Evolutionary conservation across 257 asterid species (phyloP).

Genomic region (Salvia miltiorrhiza): DNA sequence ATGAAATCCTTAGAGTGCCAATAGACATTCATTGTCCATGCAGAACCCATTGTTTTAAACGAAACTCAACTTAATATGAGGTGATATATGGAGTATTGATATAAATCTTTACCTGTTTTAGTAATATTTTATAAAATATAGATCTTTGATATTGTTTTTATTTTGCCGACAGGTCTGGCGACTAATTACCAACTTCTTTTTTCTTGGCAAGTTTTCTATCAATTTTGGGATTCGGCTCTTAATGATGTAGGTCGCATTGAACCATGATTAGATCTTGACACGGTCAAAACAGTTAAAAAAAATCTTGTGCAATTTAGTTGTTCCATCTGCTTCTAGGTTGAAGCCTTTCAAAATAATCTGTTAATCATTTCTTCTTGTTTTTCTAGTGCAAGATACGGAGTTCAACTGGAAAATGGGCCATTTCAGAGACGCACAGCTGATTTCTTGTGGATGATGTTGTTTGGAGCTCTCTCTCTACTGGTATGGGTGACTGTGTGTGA

Average conservation of each 20-base stretch:
- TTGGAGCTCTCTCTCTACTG: slow-evolving; percentile 81
- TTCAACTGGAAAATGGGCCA: slow-evolving; percentile 88
- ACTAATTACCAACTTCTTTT: slow-evolving; percentile 73
- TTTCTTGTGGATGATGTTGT: slow-evolving; percentile 97
- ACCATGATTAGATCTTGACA: slow-evolving; percentile 8
- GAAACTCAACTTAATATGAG: background rate
- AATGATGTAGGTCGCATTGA: slow-evolving; percentile 70
- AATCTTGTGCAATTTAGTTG: background rate
- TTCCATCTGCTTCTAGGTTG: slow-evolving; percentile 3
- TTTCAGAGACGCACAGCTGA: slow-evolving; percentile 92
- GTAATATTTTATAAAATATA: background rate
- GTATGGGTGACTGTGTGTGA: slow-evolving; percentile 34
- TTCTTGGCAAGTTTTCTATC: slow-evolving; percentile 82
- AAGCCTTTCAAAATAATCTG: slow-evolving; percentile 12
- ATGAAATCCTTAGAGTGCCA: background rate
- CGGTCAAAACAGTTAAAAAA: background rate
- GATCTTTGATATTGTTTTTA: slow-evolving; percentile 15
- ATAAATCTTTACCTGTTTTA: background rate
- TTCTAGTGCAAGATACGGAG: slow-evolving; percentile 94
- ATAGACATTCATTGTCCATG: background rate
- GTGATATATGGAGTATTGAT: background rate
- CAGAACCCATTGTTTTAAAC: background rate
- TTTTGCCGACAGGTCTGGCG: slow-evolving; percentile 68
- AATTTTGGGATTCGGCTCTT: slow-evolving; percentile 97
- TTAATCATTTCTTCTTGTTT: slow-evolving; percentile 20